phyloP scores from a whole-genome alignment of 257 asterid genomes.

The Echium plantagineum region DNA sequence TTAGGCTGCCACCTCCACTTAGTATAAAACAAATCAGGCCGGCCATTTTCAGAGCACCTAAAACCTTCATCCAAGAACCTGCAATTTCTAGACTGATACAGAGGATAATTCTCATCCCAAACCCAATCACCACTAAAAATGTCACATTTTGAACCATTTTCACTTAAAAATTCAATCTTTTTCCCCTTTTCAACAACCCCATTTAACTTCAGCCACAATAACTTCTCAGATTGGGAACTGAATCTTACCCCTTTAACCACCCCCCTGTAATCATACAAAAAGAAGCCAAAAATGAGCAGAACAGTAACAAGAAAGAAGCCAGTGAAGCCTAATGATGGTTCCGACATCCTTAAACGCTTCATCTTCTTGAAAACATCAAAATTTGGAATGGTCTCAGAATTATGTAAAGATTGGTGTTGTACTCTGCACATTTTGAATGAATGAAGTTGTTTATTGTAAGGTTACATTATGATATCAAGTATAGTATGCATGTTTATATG shows the following conservation, averaged over 20 bases:
- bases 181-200: constrained; percentile 17
- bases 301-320: constrained; percentile 44
- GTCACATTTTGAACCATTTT: constrained; percentile 45
- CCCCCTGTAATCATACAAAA: constrained; percentile 48
- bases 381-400: constrained; percentile 19
- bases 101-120: constrained; percentile 87
- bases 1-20: constrained; percentile 99
- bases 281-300: constrained; percentile 49
- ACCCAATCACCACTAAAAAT: constrained; percentile 95
- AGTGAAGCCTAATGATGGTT: constrained; percentile 65
- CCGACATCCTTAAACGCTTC: constrained; percentile 65
- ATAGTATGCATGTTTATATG: not conserved
- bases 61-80: constrained; percentile 78
- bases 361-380: constrained; percentile 44
- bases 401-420: constrained; percentile 28
- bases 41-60: constrained; percentile 79
- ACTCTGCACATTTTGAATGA: constrained; percentile 1
- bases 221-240: constrained; percentile 41
- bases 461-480: not conserved
- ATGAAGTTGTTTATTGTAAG: not conserved
- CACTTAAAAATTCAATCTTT: constrained; percentile 54
- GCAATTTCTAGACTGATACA: constrained; percentile 69
- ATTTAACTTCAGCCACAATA: constrained; percentile 46
- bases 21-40: constrained; percentile 88
- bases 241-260: constrained; percentile 41